These are phyloP conservation scores for Diaporthe eres DNA, from an alignment of 2,329 filamentous ascomycete species.

Conservation along the genomic window DNA sequence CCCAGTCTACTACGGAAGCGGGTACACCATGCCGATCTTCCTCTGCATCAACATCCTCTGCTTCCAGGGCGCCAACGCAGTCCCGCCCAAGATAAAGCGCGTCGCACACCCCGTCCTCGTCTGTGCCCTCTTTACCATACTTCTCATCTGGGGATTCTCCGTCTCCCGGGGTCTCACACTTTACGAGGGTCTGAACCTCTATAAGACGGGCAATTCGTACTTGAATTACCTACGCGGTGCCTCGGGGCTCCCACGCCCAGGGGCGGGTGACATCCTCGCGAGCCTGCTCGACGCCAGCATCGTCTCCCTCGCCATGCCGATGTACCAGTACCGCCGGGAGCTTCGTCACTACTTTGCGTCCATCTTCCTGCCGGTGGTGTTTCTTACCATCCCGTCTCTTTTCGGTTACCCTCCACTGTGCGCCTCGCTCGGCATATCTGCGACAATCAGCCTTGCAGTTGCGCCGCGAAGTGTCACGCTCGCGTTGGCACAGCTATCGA, in stretches of 20 bases:
- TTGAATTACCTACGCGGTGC: conserved; percentile 49
- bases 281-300: conserved; percentile 71
- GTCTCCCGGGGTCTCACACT: conserved; percentile 57
- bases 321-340: conserved; percentile 72
- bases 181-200: conserved; percentile 57
- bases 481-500: conserved; percentile 70
- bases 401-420: conserved; percentile 70
- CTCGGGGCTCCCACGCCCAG: conserved; percentile 54
- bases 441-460: conserved; percentile 67
- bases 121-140: conserved; percentile 66
- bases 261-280: conserved; percentile 71
- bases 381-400: conserved; percentile 65
- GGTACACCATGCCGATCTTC: conserved; percentile 66
- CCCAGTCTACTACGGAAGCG: conserved; percentile 66
- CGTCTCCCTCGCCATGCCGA: conserved; percentile 70
- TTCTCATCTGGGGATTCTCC: conserved; percentile 67
- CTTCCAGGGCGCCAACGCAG: conserved; percentile 64
- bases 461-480: conserved; percentile 70
- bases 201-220: conserved; percentile 68
- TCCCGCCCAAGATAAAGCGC: conserved; percentile 63
- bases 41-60: conserved; percentile 63
- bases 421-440: conserved; percentile 66
- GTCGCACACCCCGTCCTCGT: conserved; percentile 72
- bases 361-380: conserved; percentile 67
- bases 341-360: conserved; percentile 65